phyloP scores from a whole-genome alignment of 805 yeast species.

The Lachancea mirantina region DNA sequence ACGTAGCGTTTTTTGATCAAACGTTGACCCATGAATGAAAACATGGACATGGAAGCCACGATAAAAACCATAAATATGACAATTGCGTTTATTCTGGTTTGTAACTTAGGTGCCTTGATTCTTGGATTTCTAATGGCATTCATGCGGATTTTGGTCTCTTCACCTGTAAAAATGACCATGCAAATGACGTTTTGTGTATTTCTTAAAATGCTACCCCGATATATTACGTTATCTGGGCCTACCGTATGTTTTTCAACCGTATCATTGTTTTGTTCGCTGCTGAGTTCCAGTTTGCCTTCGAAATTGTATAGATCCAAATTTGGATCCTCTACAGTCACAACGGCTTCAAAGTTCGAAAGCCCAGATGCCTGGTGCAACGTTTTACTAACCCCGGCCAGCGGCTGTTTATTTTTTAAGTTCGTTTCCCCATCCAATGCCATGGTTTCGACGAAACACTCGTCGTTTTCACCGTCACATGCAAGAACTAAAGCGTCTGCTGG shows the following conservation, averaged over 20 bases:
- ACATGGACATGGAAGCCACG: constrained; percentile 65
- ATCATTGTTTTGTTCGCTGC: constrained; percentile 33
- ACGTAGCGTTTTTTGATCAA: constrained; percentile 36
- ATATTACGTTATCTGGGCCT: constrained; percentile 74
- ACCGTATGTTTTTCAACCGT: constrained; percentile 61
- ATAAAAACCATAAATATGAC: constrained; percentile 82
- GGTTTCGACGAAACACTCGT: constrained; percentile 78
- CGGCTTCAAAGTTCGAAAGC: constrained; percentile 43
- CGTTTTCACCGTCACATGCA: constrained; percentile 53
- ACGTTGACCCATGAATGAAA: constrained; percentile 75
- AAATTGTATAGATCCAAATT: constrained; percentile 85
- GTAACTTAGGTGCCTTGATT: constrained; percentile 88
- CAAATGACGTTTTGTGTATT: constrained; percentile 75
- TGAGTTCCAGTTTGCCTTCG: constrained; percentile 61
- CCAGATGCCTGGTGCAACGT: constrained; percentile 43
- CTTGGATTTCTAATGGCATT: constrained; percentile 87
- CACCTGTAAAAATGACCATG: constrained; percentile 86
- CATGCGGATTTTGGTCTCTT: constrained; percentile 92
- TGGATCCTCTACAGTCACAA: constrained; percentile 79
- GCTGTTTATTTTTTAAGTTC: constrained; percentile 66
- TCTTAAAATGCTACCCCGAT: constrained; percentile 84
- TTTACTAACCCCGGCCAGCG: constrained; percentile 57
- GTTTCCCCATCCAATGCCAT: constrained; percentile 99
- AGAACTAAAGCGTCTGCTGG: constrained; percentile 85
- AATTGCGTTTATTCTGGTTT: constrained; percentile 71